Evolutionary conservation across 2,329 filamentous ascomycete species (phyloP).

Genomic region (Cercospora citrullina): DNA sequence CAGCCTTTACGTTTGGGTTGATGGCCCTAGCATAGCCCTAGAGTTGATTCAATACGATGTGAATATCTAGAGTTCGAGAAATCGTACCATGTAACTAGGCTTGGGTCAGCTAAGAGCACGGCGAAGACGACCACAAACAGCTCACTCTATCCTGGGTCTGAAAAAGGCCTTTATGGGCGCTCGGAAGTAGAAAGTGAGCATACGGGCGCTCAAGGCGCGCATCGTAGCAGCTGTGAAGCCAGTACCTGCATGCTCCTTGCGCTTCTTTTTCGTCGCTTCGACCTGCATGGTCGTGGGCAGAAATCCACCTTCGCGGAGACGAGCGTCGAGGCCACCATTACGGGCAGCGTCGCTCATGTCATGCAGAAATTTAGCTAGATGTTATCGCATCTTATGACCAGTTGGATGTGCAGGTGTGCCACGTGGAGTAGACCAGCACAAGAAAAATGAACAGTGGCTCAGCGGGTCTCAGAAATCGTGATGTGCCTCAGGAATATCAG

Average conservation of each 20-base stretch:
- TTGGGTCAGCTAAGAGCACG: slow-evolving; percentile 14
- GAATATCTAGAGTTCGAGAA: not conserved
- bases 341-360: slow-evolving; percentile 22
- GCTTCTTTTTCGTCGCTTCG: slow-evolving; percentile 41
- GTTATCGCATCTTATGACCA: slow-evolving; percentile 7
- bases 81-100: slow-evolving; percentile 53
- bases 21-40: slow-evolving; percentile 64
- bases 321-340: slow-evolving; percentile 25
- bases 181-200: slow-evolving; percentile 87
- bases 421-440: not conserved
- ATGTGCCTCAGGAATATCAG: not conserved
- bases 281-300: slow-evolving; percentile 11
- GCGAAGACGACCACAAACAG: slow-evolving; percentile 24
- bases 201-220: slow-evolving; percentile 77
- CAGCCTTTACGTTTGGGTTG: slow-evolving; percentile 55
- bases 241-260: slow-evolving; percentile 61
- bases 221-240: slow-evolving; percentile 84
- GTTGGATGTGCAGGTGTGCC: not conserved
- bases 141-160: slow-evolving; percentile 82
- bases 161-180: slow-evolving; percentile 93
- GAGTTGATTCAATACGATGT: not conserved
- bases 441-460: not conserved
- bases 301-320: slow-evolving; percentile 16
- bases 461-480: not conserved
- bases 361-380: slow-evolving; percentile 3